Evolutionary conservation across 495 filamentous ascomycete species (phyloP), one percentile per base, ranked within the genome.

Genomic region (Trypethelium eluteriae): DNA sequence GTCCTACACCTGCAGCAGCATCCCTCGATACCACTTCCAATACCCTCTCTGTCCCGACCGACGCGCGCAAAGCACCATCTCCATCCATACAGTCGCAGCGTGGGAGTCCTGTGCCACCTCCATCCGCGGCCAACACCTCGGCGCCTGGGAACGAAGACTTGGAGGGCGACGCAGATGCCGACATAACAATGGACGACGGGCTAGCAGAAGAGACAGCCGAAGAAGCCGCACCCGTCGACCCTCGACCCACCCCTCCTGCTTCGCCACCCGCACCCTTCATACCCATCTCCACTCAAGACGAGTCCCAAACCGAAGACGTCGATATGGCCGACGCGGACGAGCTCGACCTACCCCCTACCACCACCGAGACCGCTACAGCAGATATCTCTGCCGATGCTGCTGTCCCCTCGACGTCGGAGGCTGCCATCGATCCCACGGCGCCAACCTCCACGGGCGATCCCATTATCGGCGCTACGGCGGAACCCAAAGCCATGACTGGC

Each of bases 111-210:
- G 46, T 47, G 4, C 57, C 62, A n/a, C 44, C 39, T n/a, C 62
- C 38, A 39, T 39, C 38, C 12, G 38, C 12, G 35, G n/a, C 38
- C 38, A 10, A 3, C 3, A 35, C 38, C 14, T 41, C 38, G 2
- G 38, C 3, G 34, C 14, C 38, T 16, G 41, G 84, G 35, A 84
- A 86, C 65, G 88, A 89, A 70, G 75, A 85, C 11, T 88, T 89
- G 80, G 88, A 87, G 68, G 86, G 88, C 69, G 84, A 78, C 53
- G 39, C 2, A 14, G 59, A 64, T 3, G 62, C 38, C 12, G 67
- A 69, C 38, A 41, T 67, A 0, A 25, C 44, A 2, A 62, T 62
- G 39, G 46, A 38, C 32, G 68, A 66, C 36, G 35, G 6, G 2
- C 57, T 65, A 2, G 68, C 68, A 2, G 5, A 57, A 18, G 57